Evolutionary conservation across 2,329 filamentous ascomycete genomes (phyloP), one percentile per base, ranked within the genome.

Genomic region (Aspergillus japonicus): DNA sequence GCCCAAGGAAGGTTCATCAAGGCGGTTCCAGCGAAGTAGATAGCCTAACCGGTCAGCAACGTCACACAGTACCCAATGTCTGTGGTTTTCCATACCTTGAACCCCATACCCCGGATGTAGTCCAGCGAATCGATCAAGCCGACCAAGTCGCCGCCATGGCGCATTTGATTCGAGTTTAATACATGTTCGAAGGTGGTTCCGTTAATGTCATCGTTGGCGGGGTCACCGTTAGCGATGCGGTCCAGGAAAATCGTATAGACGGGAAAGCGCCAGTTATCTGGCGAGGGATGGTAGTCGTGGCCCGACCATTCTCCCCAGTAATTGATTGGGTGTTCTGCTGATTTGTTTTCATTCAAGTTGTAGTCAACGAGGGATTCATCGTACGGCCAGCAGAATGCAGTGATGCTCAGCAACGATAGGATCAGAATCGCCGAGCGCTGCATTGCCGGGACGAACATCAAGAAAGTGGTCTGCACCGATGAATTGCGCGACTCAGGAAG

Each of bases 181-280:
- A 88, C 85, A 67, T 85, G 83, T 66, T 88, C 85, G 71, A 82
- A 88, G 4, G 77, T 62, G 0, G 85, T 87, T 11, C 78, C 81
- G 68, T 88, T 88, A 51, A 80, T 80, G 65, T 87, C 81, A 68
- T 88, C 85, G 67, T 88, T 88, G 2, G 76, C 77, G 10, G 86
- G 85, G 66, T 88, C 82, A 29, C 85, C 85, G 65, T 88, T 87
- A 50, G 86, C 84, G 66, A 83, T 88, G 61, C 84, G 77, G 69
- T 88, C 86, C 11, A 87, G 72, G 68, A 87, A 87, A 51, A 88
- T 74, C 11, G 84, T 86, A 71, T 88, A 89, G 67, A 87, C 83
- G 0, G 86, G 86, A 60, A 88, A 81, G 29, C 86, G 80, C 86
- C 86, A 89, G 65, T 85, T 87, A 0, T 75, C 68, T 1, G 86